Evolutionary conservation across 2,329 filamentous ascomycete species (phyloP), one percentile per base, ranked within the genome.

Genomic region (Trichoderma sp.): DNA sequence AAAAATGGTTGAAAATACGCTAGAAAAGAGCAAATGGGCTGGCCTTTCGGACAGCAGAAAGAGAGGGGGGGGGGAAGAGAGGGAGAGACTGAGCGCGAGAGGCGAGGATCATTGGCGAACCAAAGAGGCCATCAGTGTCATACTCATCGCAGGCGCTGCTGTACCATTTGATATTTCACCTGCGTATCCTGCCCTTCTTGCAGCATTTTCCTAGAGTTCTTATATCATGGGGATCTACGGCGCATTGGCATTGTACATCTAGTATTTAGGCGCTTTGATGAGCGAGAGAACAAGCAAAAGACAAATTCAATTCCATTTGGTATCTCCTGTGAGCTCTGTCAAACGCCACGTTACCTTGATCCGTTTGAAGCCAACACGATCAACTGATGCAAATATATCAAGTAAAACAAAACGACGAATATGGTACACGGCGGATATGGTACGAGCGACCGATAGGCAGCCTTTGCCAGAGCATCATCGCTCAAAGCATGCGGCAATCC

Each of bases 151-250:
- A 24, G 56, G 7, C 39, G 30, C 55, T 28, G 43, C 30, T 37
- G 46, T 54, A 43, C 21, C 56, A 54, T 60, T 60, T 59, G 54
- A 28, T 18, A 39, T 66, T 69, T 59, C 52, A 39, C 49, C 51
- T 54, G 61, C 54, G 46, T 28, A 39, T 46, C 30, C 24, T 67
- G 54, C 64, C 54, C 30, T 59, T 37, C 34, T 43, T 43, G 49
- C 49, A 51, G 43, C 37, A 26, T 63, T 55, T 34, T 63, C 28
- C 37, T 56, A 46, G 6, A 58, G 18, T 55, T 55, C 28, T 28
- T 58, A 59, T 73, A 73, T 75, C 70, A 75, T 69, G 74, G 72
- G 73, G 71, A 73, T 71, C 70, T 73, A 52, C 68, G 75, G 75
- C 75, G 75, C 73, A 76, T 73, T 73, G 75, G 71, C 69, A 71